Conservation (phyloP, 768 basidiomycete genomes). For the Tulasnella sp. region DNA sequence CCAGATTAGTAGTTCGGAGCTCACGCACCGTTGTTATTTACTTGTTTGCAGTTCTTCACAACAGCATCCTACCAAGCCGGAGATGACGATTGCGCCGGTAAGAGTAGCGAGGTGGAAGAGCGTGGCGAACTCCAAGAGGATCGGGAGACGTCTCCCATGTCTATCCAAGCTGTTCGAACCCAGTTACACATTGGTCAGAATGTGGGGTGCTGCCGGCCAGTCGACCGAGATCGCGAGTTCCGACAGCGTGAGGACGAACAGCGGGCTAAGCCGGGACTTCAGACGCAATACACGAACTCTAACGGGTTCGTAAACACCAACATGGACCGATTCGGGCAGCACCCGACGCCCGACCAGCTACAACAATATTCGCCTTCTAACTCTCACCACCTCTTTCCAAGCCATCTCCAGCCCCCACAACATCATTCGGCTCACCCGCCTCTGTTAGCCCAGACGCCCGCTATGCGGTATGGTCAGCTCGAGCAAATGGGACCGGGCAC, state of each 20-base stretch:
- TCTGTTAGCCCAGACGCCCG: neutral
- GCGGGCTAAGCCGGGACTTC: neutral
- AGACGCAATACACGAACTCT: conserved; percentile 16
- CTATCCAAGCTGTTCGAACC: neutral
- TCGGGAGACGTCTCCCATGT: neutral
- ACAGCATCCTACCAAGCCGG: neutral
- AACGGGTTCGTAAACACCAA: conserved; percentile 17
- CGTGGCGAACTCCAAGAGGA: conserved; percentile 13
- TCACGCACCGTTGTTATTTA: neutral
- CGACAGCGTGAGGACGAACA: conserved; percentile 13
- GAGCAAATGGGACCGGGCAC: neutral
- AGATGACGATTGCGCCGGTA: neutral
- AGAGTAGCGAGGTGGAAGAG: neutral
- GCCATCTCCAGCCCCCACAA: conserved; percentile 1
- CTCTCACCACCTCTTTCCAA: neutral
- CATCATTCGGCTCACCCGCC: neutral
- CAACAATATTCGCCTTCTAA: conserved; percentile 1
- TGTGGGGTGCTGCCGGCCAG: neutral
- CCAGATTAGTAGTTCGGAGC: neutral
- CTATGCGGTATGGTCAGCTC: neutral
- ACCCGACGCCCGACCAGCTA: conserved; percentile 7
- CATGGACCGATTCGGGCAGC: conserved; percentile 7
- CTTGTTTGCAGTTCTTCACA: neutral
- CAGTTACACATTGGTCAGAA: neutral
- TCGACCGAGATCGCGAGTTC: neutral